Conservation (phyloP, 495 filamentous ascomycete genomes). For the Hyaloscypha variabilis region DNA sequence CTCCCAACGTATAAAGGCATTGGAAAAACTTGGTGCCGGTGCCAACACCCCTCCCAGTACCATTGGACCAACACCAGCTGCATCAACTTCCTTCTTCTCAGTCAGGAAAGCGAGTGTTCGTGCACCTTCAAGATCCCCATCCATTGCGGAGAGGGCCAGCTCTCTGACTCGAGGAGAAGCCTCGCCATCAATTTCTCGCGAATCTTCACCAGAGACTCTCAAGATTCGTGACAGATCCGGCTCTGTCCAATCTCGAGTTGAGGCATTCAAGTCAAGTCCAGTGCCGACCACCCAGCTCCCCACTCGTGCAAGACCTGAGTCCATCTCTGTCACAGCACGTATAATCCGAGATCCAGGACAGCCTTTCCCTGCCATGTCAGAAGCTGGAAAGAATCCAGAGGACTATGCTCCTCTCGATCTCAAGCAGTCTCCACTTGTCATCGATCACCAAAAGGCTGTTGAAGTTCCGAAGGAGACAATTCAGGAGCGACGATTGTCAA, state of each 20-base stretch:
- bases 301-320: conserved; percentile 55
- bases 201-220: conserved; percentile 43
- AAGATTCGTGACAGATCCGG: conserved; percentile 27
- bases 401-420: conserved; percentile 58
- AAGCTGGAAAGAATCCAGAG: conserved; percentile 33
- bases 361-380: conserved; percentile 47
- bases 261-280: conserved; percentile 21
- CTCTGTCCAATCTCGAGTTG: conserved; percentile 27
- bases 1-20: conserved; percentile 84
- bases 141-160: conserved; percentile 44
- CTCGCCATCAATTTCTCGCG: conserved; percentile 44
- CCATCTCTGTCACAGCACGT: conserved; percentile 79
- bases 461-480: conserved; percentile 26
- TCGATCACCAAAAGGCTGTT: conserved; percentile 63
- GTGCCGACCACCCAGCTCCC: neutral
- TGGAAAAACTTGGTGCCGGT: conserved; percentile 62
- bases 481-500: conserved; percentile 26
- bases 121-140: conserved; percentile 46
- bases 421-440: conserved; percentile 70
- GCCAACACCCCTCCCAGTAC: conserved; percentile 39
- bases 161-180: conserved; percentile 39
- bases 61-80: conserved; percentile 11
- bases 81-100: conserved; percentile 48
- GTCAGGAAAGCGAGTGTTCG: conserved; percentile 48
- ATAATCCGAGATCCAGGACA: conserved; percentile 65